Evolutionary conservation across 169 alveolate genomes (phyloP), one percentile per base, ranked within the genome.

Genomic region (Plasmodium knowlesi): DNA sequence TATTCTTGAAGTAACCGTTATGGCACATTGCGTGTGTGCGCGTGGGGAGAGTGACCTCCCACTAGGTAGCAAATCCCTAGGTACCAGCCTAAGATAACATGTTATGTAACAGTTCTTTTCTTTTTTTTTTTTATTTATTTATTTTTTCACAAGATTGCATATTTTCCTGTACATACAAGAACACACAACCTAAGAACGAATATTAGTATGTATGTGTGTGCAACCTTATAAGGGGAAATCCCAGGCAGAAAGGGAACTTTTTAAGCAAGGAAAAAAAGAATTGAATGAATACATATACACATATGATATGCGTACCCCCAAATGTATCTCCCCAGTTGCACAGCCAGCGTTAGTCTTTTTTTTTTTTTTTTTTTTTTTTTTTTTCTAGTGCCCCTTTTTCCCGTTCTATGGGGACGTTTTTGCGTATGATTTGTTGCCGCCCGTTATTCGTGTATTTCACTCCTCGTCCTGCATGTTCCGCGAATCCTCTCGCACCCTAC

Each of bases 131-230:
- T 61, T 61, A 9, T 67, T 67, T n/a, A 67, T 67, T 67, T 67
- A 9, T 61, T 61, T 61, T 25, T 67, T 67, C 37, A 67, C 76
- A 67, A 67, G 22, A 19, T 1, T 5, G 76, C 12, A n/a, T 6
- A 67, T 67, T 74, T 34, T n/a, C 22, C 46, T 79, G 84, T 79
- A 79, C 32, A 9, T 79, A 79, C 84, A 79, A 41, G 57, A 32
- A 12, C 8, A n/a, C 10, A 39, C 50, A 79, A 41, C n/a, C 34
- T 79, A n/a, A 19, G 9, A 9, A 76, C 83, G 0, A 61, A 10
- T 16, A 25, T 25, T 32, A 50, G 39, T 39, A 50, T 41, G 30
- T 41, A 79, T 41, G 54, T 79, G 50, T 41, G 39, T 79, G 37
- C 37, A 67, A 67, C 76, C 12, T 67, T 67, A 16, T 67, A 25